Evolutionary conservation across 2,329 filamentous ascomycete genomes (phyloP).

Genomic region (Lasiodiplodia theobromae): DNA sequence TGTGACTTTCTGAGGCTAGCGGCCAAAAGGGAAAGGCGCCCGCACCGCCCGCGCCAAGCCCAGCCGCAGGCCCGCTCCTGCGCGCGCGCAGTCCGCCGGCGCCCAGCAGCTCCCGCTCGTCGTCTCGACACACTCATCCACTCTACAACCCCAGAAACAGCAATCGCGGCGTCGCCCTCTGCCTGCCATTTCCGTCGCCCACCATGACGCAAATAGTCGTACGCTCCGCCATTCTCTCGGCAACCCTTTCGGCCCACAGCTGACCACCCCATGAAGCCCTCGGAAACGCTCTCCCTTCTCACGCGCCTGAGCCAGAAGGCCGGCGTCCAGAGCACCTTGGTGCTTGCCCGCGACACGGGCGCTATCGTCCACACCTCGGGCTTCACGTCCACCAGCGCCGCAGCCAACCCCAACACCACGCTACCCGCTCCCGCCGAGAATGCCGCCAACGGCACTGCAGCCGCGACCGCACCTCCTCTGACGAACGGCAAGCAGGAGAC

Average conservation of each 20-base stretch:
- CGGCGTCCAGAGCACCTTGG: constrained; percentile 78
- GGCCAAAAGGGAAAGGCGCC: constrained; percentile 26
- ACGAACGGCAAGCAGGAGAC: constrained; percentile 47
- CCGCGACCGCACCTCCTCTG: background rate
- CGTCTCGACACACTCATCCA: constrained; percentile 16
- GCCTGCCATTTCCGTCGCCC: background rate
- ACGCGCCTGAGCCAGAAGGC: constrained; percentile 77
- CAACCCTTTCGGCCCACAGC: background rate
- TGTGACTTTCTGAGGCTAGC: constrained; percentile 18
- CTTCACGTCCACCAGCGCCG: constrained; percentile 66
- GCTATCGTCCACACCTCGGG: constrained; percentile 79
- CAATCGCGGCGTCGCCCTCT: background rate
- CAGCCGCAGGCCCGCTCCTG: background rate
- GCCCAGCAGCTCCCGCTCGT: constrained; percentile 19
- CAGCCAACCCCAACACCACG: constrained; percentile 52
- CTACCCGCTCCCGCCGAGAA: constrained; percentile 45
- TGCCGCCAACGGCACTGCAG: constrained; percentile 38
- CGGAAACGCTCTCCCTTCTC: constrained; percentile 70
- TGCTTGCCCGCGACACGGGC: constrained; percentile 74
- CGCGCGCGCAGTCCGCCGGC: constrained; percentile 10
- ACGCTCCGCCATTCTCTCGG: background rate
- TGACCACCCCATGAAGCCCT: constrained; percentile 40
- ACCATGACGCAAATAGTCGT: constrained; percentile 30
- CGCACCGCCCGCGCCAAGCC: constrained; percentile 15
- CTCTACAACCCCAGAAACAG: background rate